A percentile compares a stretch with the other conserved stretches of the same genome.
phyloP scores from a whole-genome alignment of 78 protist species.

The Dictyostelium firmibasis region DNA sequence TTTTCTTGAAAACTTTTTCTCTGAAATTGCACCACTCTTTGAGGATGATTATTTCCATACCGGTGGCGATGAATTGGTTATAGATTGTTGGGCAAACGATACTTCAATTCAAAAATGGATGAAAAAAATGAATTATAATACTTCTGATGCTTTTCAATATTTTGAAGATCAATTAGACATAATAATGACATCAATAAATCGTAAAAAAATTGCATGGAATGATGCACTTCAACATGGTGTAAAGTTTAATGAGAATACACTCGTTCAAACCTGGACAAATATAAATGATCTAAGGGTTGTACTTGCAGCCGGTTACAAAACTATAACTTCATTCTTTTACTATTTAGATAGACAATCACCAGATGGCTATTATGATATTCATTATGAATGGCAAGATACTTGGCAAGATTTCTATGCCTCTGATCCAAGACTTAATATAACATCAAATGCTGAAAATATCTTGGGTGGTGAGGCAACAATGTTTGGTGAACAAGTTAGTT shows the following conservation, averaged over 20 bases:
- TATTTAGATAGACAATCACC: constrained; percentile 59
- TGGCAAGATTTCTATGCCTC: constrained; percentile 72
- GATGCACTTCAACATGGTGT: constrained; percentile 37
- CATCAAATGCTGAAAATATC: not conserved
- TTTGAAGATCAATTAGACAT: constrained; percentile 20
- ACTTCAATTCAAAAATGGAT: constrained; percentile 74
- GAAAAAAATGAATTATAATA: not conserved
- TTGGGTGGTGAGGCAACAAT: constrained; percentile 70
- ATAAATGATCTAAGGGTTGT: not conserved
- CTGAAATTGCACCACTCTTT: constrained; percentile 21
- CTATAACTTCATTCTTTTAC: constrained; percentile 1
- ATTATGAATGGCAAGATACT: constrained; percentile 78
- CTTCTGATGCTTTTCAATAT: constrained; percentile 36
- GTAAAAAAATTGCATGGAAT: constrained; percentile 63
- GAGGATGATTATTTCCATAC: constrained; percentile 77
- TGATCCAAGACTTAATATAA: constrained; percentile 19
- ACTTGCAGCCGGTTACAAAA: constrained; percentile 19
- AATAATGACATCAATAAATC: not conserved
- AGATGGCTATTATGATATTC: constrained; percentile 13
- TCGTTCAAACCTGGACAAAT: constrained; percentile 34
- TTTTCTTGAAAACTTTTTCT: constrained; percentile 25
- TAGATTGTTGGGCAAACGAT: constrained; percentile 87
- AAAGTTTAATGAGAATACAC: not conserved
- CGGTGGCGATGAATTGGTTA: constrained; percentile 94
- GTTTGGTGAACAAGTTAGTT: constrained; percentile 48